Evolutionary conservation across 331 rosid genomes (phyloP).

Genomic region (Pyracantha coccinea): DNA sequence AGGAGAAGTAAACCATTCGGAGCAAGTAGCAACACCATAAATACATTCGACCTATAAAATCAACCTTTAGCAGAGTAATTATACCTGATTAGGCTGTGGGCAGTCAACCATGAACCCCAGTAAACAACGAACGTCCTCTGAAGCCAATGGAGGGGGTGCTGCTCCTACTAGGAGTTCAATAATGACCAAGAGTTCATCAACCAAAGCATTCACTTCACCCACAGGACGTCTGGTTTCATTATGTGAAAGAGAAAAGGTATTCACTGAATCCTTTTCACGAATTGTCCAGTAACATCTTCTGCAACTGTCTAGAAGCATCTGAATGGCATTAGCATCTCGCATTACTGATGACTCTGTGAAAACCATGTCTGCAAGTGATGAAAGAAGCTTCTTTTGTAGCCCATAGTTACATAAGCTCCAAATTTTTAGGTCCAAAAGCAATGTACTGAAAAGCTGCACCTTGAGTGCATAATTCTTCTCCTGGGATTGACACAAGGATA

Average conservation of each 20-base stretch:
- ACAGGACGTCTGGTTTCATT: conserved; percentile 61
- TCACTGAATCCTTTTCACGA: conserved; percentile 73
- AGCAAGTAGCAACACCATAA: conserved; percentile 3
- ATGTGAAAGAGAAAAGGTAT: conserved; percentile 59
- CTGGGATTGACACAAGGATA: conserved; percentile 81
- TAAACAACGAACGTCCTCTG: conserved; percentile 70
- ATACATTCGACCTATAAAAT: not conserved
- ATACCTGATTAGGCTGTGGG: conserved; percentile 93
- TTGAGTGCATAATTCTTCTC: conserved; percentile 66
- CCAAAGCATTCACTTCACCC: conserved; percentile 97
- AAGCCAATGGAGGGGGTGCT: conserved; percentile 71
- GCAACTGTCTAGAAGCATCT: conserved; percentile 95
- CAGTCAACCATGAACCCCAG: conserved; percentile 92
- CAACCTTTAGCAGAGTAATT: not conserved
- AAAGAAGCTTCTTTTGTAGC: conserved; percentile 92
- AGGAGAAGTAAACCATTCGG: not conserved
- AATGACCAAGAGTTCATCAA: conserved; percentile 90
- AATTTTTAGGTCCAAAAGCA: conserved; percentile 79
- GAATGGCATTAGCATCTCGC: conserved; percentile 98
- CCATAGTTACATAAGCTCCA: conserved; percentile 98
- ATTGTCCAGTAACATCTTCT: conserved; percentile 94
- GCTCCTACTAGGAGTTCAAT: conserved; percentile 87
- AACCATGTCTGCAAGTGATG: conserved; percentile 99
- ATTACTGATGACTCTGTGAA: conserved; percentile 79
- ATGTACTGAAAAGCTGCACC: conserved; percentile 81